phyloP scores from a whole-genome alignment of 495 filamentous ascomycete species.

The Aspergillus taichungensis region DNA sequence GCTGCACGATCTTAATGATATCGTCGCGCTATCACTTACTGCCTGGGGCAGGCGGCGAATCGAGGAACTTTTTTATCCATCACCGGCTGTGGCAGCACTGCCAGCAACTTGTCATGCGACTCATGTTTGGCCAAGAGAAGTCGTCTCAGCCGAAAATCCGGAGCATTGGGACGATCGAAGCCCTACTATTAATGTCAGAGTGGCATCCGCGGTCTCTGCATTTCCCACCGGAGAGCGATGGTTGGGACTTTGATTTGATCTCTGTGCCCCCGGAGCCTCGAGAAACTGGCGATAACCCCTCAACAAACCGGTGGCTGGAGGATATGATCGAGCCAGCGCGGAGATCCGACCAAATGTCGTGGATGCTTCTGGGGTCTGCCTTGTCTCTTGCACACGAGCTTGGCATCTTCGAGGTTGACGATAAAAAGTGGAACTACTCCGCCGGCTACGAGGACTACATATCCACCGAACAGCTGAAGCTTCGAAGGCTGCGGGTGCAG shows the following conservation, averaged over 20 bases:
- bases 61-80: constrained; percentile 47
- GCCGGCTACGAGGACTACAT: constrained; percentile 19
- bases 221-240: constrained; percentile 44
- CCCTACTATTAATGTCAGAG: constrained; percentile 44
- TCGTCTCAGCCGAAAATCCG: constrained; percentile 34
- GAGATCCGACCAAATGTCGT: constrained; percentile 49
- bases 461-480: constrained; percentile 28
- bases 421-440: constrained; percentile 11
- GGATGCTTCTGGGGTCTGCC: constrained; percentile 45
- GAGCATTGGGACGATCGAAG: constrained; percentile 44
- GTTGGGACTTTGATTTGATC: constrained; percentile 39
- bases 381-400: constrained; percentile 44
- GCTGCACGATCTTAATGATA: constrained; percentile 45
- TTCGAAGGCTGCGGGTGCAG: constrained; percentile 36
- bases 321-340: constrained; percentile 45
- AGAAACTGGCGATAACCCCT: constrained; percentile 10
- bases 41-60: constrained; percentile 42
- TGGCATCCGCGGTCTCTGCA: constrained; percentile 48
- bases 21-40: constrained; percentile 45
- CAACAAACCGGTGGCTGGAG: constrained; percentile 32
- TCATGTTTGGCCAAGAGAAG: constrained; percentile 45
- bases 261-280: constrained; percentile 12
- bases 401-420: constrained; percentile 40
- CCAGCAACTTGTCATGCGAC: constrained; percentile 41
- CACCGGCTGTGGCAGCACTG: constrained; percentile 47